Percentiles rank a stretch among this genome's conserved stretches.
Evolutionary conservation across 148 eudicot species (phyloP).

Genomic region (Vaccinium corymbosum): DNA sequence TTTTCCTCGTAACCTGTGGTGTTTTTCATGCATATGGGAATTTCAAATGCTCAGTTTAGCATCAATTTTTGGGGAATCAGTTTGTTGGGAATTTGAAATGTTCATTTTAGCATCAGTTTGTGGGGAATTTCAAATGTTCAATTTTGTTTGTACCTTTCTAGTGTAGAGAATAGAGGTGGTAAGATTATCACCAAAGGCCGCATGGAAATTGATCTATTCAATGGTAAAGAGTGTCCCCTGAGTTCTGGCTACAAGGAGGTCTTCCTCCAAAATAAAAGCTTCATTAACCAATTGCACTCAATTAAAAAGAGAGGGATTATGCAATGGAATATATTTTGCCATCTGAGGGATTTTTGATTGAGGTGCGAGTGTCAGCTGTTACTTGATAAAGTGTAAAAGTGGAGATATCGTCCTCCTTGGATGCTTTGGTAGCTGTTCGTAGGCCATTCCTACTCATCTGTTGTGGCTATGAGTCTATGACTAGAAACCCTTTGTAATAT

Average conservation of each 20-base stretch:
- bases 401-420: background rate
- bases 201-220: background rate
- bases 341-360: background rate
- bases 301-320: background rate
- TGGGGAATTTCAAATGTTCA: no score
- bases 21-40: slow-evolving; percentile 1
- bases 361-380: background rate
- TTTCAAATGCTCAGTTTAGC: background rate
- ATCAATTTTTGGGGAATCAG: background rate
- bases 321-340: background rate
- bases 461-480: background rate
- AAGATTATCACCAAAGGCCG: slow-evolving; percentile 2
- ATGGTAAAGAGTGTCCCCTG: background rate
- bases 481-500: background rate
- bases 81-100: no score
- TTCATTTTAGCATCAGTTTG: no score
- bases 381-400: background rate
- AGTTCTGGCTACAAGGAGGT: background rate
- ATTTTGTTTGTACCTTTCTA: slow-evolving; percentile 5
- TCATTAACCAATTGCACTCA: background rate
- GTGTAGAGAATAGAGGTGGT: background rate
- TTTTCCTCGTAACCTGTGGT: background rate
- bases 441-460: background rate
- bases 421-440: slow-evolving; percentile 3
- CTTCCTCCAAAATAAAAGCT: slow-evolving; percentile 2